A percentile compares a stretch with the other conserved stretches of the same genome.
Evolutionary conservation across 2,329 filamentous ascomycete species (phyloP).

Genomic region (Chrysoporthe austroafricana): DNA sequence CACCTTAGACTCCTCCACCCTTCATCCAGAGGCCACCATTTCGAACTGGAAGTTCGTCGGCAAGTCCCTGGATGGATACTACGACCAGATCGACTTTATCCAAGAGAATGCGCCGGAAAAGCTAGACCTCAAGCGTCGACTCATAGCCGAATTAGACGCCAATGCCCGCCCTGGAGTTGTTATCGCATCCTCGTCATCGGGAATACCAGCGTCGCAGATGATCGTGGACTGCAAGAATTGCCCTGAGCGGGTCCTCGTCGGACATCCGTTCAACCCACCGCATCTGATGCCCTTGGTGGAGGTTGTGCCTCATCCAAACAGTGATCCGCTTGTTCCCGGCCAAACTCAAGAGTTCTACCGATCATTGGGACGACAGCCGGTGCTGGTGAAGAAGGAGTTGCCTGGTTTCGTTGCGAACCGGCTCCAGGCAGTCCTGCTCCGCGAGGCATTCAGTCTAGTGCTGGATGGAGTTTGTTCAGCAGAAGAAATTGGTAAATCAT

Average conservation of each 20-base stretch:
- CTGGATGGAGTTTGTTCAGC: slow-evolving; percentile 37
- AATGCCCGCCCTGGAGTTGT: slow-evolving; percentile 38
- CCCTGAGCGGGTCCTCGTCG: slow-evolving; percentile 44
- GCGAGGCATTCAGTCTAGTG: slow-evolving; percentile 43
- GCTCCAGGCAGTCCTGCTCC: slow-evolving; percentile 45
- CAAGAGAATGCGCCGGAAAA: slow-evolving; percentile 47
- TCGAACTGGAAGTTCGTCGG: slow-evolving; percentile 22
- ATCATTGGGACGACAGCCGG: slow-evolving; percentile 44
- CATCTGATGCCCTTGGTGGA: slow-evolving; percentile 56
- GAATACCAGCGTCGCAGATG: slow-evolving; percentile 38
- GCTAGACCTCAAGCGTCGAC: slow-evolving; percentile 42
- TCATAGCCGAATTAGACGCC: slow-evolving; percentile 42
- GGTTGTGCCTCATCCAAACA: slow-evolving; percentile 44
- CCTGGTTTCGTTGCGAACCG: slow-evolving; percentile 50
- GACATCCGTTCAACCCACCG: slow-evolving; percentile 54
- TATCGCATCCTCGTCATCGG: slow-evolving; percentile 45
- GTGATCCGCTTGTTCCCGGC: slow-evolving; percentile 33
- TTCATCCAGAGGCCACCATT: slow-evolving; percentile 6
- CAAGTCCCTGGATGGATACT: slow-evolving; percentile 24
- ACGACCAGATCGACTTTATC: slow-evolving; percentile 38
- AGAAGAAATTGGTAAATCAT: slow-evolving; percentile 34
- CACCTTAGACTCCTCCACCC: slow-evolving; percentile 7
- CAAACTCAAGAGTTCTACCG: slow-evolving; percentile 44
- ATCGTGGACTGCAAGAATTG: slow-evolving; percentile 34
- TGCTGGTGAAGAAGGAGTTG: slow-evolving; percentile 45